A percentile compares a stretch with the other conserved stretches of the same genome.
These are phyloP conservation scores for Solanum gracilifrons DNA, from an alignment of 257 asterid genomes.

Conservation along the genomic window DNA sequence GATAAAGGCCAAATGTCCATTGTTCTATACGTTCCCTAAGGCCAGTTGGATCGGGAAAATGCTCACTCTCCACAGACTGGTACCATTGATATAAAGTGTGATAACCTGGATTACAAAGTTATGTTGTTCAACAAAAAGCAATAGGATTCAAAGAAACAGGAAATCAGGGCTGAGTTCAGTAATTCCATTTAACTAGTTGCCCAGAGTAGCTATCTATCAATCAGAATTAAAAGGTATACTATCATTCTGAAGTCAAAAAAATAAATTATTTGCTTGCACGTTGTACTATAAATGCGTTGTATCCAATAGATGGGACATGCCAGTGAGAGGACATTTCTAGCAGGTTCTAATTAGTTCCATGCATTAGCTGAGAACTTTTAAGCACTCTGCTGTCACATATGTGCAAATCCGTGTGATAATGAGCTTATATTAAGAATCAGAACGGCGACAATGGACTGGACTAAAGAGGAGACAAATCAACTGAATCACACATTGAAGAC, in stretches of 20 bases:
- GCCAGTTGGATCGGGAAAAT: slow-evolving; percentile 97
- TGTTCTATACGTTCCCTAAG: slow-evolving; percentile 87
- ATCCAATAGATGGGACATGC: not conserved
- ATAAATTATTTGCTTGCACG: not conserved
- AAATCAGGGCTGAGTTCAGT: not conserved
- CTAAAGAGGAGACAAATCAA: not conserved
- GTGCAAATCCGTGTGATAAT: not conserved
- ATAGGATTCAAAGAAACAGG: not conserved
- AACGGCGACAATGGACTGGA: not conserved
- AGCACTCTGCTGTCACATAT: not conserved
- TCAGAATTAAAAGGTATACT: not conserved
- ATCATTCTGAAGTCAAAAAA: not conserved
- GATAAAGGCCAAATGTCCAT: slow-evolving; percentile 97
- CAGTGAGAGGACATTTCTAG: not conserved
- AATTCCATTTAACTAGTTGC: not conserved
- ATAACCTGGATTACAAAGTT: slow-evolving; percentile 45
- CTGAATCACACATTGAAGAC: not conserved
- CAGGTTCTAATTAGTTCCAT: not conserved
- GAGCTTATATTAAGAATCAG: not conserved
- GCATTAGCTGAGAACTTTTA: not conserved
- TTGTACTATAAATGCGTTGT: not conserved
- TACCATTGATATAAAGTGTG: slow-evolving; percentile 95
- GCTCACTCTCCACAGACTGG: slow-evolving; percentile 78
- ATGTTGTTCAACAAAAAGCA: not conserved
- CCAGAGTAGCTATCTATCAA: not conserved